These are phyloP conservation scores for Eutrema heterophyllum DNA, from an alignment of 345 rosid species.

Conservation along the genomic window DNA sequence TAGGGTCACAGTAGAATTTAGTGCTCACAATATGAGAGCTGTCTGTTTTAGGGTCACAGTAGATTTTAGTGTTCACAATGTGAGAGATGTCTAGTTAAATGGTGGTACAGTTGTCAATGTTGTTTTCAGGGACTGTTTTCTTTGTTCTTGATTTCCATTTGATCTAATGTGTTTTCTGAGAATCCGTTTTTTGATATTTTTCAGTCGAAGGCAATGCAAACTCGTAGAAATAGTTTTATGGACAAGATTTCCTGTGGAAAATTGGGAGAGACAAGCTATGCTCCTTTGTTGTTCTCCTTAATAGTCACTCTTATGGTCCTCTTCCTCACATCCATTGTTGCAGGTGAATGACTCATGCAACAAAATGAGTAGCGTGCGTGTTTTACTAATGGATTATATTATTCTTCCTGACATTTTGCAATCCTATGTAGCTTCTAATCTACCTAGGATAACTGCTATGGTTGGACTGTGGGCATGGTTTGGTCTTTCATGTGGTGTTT, in stretches of 20 bases:
- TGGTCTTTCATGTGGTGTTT: slow-evolving; percentile 57
- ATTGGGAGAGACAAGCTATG: slow-evolving; percentile 57
- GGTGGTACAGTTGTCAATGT: background rate
- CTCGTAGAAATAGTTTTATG: slow-evolving; percentile 33
- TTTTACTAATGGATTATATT: background rate
- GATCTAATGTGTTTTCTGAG: background rate
- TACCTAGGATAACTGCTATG: slow-evolving; percentile 80
- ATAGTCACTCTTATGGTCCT: slow-evolving; percentile 49
- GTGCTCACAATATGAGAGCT: slow-evolving; percentile 8
- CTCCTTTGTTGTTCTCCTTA: slow-evolving; percentile 57
- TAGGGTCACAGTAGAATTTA: background rate
- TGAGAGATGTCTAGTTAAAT: background rate
- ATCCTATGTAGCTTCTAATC: slow-evolving; percentile 53
- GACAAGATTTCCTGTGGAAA: slow-evolving; percentile 52
- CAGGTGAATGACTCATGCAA: slow-evolving; percentile 39
- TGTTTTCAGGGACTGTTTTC: background rate
- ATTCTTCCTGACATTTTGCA: slow-evolving; percentile 22
- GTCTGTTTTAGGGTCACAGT: background rate
- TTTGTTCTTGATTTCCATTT: background rate
- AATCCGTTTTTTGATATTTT: slow-evolving; percentile 10
- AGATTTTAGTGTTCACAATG: slow-evolving; percentile 8
- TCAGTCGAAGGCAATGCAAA: slow-evolving; percentile 59
- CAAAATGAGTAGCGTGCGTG: background rate
- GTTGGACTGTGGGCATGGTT: slow-evolving; percentile 84
- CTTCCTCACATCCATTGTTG: slow-evolving; percentile 69